These are phyloP conservation scores for Sherardia arvensis DNA, from an alignment of 257 asterid genomes.

Conservation along the genomic window DNA sequence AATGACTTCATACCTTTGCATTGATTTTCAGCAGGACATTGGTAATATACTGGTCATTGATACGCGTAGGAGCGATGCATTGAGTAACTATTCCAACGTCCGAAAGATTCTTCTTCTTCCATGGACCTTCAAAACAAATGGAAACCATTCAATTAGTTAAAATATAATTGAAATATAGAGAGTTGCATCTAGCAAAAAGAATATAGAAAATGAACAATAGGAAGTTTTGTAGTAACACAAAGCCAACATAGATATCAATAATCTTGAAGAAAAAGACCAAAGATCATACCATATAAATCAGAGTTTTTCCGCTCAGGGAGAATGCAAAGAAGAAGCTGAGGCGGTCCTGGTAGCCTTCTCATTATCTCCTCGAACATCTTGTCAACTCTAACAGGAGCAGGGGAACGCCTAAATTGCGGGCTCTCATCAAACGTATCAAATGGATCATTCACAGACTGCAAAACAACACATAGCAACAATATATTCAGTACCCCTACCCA, in stretches of 20 bases:
- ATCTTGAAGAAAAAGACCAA: not conserved
- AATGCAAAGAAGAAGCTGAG: slow-evolving; percentile 52
- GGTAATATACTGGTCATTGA: slow-evolving; percentile 68
- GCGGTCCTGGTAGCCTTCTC: slow-evolving; percentile 35
- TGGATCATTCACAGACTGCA: slow-evolving; percentile 26
- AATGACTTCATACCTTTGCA: slow-evolving; percentile 38
- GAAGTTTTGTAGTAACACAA: too few relatives aligned
- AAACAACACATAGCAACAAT: too few relatives aligned
- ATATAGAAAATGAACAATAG: too few relatives aligned
- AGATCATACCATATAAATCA: slow-evolving; percentile 48
- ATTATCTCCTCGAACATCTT: slow-evolving; percentile 33
- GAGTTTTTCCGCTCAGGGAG: slow-evolving; percentile 57
- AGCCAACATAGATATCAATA: too few relatives aligned
- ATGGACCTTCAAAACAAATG: too few relatives aligned
- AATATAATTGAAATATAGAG: too few relatives aligned
- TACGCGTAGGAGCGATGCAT: slow-evolving; percentile 47
- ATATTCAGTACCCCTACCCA: too few relatives aligned
- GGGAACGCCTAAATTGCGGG: slow-evolving; percentile 17
- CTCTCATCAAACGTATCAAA: slow-evolving; percentile 28
- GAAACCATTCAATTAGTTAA: not conserved
- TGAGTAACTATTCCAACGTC: too few relatives aligned
- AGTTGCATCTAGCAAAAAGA: too few relatives aligned
- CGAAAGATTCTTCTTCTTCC: too few relatives aligned
- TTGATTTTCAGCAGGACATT: slow-evolving; percentile 59
- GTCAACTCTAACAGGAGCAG: slow-evolving; percentile 47